Evolutionary conservation across 345 rosid genomes (phyloP), one percentile per base, ranked within the genome.

Genomic region (Salix suchowensis): DNA sequence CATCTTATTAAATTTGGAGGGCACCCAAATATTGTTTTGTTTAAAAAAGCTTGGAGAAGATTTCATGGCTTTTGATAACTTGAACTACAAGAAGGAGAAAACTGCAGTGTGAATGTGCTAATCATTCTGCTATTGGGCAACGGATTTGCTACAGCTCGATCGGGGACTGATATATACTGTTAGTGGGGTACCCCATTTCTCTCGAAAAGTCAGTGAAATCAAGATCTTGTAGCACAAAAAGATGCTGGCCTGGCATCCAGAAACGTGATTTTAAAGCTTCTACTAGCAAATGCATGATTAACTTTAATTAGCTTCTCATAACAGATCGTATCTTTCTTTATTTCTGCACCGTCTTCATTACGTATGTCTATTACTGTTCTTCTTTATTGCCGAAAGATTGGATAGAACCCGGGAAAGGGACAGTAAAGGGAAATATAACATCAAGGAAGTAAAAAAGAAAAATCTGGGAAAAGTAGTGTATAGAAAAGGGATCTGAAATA

Each of bases 381-480:
- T 15, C 70, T 76, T 68, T 73, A 34, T 72, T 64, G 34, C 69
- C 69, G 73, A 79, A 82, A 79, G 79, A 26, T 24, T 9, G 23
- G 54, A 24, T 39, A 40, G 60, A 62, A 30, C 67, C 16, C 23
- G 40, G 60, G 69, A 26, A 58, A 55, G 48, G 13, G 14, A 61
- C 50, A 40, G 50, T 6, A 61, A 62, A 73, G 76, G 40, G 66
- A 74, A 71, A 78, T 42, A 42, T 19, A 40, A 79, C 73, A 71
- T 78, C 74, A 70, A 19, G 23, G 52, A 23, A 64, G 24, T 1
- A 13, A 54, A 55, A 77, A 75, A 79, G 65, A 48, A 60, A 83
- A 77, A 74, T 80, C 77, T 15, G 8, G 74, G 28, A 71, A 75
- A 83, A 73, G 78, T 61, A 74, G 52, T n/a, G 58, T 6, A 18